Base-by-base conservation (phyloP, 176 grass and related monocot genomes). In the Avena insularis region DNA sequence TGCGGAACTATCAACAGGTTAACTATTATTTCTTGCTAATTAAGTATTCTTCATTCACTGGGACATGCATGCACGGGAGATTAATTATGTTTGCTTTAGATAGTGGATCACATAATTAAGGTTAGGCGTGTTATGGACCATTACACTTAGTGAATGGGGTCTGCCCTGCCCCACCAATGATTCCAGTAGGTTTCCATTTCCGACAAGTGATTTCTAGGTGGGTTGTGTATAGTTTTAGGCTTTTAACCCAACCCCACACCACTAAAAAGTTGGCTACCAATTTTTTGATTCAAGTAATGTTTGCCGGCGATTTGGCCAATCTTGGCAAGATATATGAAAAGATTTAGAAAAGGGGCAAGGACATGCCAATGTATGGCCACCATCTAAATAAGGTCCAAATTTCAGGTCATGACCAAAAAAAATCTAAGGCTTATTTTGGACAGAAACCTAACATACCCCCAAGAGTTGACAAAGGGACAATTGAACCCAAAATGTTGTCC, bases 51-150 rank as follows among this genome's bases (percentile, higher is more conserved):
- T 38, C 64, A 5, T 66, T 79, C 40, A 53, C 45, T 33, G 7
- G 27, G 58, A 16, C 76, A 17, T 80, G 63, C 64, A 67, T 67
- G 35, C 51, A 77, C 25, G 50, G 83, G 36, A 63, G 36, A 77
- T 68, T 46, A 82, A 77, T 40, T 27, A 81, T 75, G 33, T n/a
- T 79, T 58, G 17, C 90, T 91, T 91, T 88, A 90, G 63, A 68
- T 81, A 85, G 86, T 91, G 90, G 70, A 43, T 63, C 53, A 40
- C 77, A 91, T 85, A 88, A 91, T 91, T 91, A 81, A 15, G 50
- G 40, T 91, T 91, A 81, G 50, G 50, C 51, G 8, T 85, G 60
- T 64, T 64, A 68, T 76, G 29, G 85, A 68, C 81, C 70, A 88
- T 81, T 85, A 81, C 25, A 29, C 57, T 81, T 88, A 80, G 85